phyloP scores from a whole-genome alignment of 768 basidiomycete genomes.

The Macrocybe gigantea region DNA sequence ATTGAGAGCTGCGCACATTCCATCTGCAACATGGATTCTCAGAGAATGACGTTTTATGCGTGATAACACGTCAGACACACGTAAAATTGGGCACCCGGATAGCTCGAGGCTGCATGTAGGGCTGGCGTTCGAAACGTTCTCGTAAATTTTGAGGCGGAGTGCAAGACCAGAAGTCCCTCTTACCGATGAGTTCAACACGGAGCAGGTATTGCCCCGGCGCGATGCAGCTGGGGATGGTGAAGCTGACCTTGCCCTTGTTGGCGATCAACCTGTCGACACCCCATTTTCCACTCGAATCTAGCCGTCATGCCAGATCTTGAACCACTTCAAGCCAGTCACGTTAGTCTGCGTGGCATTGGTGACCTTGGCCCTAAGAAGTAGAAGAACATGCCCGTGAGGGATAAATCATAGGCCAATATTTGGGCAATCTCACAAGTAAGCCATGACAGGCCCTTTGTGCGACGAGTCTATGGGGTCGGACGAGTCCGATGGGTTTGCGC shows the following conservation, averaged over 20 bases:
- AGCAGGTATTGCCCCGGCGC: constrained; percentile 40
- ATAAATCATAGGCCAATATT: not conserved
- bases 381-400: not conserved
- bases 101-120: constrained; percentile 33
- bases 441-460: constrained; percentile 48
- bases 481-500: constrained; percentile 31
- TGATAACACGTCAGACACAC: constrained; percentile 20
- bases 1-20: constrained; percentile 40
- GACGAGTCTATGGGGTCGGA: constrained; percentile 41
- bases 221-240: constrained; percentile 39
- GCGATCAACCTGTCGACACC: constrained; percentile 38
- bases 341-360: constrained; percentile 34
- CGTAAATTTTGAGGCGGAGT: not conserved
- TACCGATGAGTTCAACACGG: constrained; percentile 44
- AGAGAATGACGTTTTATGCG: not conserved
- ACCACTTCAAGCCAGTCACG: constrained; percentile 45
- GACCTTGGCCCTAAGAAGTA: constrained; percentile 32
- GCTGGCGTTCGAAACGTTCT: constrained; percentile 18
- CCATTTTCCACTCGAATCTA: constrained; percentile 30
- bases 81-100: constrained; percentile 53
- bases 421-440: constrained; percentile 34
- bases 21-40: constrained; percentile 23
- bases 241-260: constrained; percentile 42
- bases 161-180: no score
- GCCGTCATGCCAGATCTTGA: constrained; percentile 44